Base-by-base conservation (phyloP, 441 rosid genomes). In the Erysimum cheiri region DNA sequence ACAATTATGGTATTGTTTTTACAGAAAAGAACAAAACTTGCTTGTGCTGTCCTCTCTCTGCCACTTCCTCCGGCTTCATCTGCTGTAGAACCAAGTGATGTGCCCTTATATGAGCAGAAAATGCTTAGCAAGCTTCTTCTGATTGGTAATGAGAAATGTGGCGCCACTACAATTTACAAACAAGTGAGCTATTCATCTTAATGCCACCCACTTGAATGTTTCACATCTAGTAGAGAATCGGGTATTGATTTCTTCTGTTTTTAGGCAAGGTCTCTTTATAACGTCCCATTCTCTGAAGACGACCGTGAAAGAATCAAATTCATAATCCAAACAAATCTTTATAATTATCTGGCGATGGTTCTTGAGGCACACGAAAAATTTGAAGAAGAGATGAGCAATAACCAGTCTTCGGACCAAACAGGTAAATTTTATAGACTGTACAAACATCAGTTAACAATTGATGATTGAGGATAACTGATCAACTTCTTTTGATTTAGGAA, bases 141-240 rank as follows among this genome's bases (percentile, higher is more conserved):
- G 60, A 78, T 86, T 39, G 91, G 93, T 67, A 80, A 77, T 43
- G 77, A 82, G 44, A 85, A 85, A 64, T 83, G 88, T 33, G 93
- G 93, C 73, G 85, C 88, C 4, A 85, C 88, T 60, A 85, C 93
- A 13, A 70, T 88, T 58, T 86, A 85, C 74, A 88, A 86, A 80
- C 91, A 88, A 85, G 91, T 83, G 54, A 72, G 77, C 31, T 39
- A 55, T 48, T 72, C 36, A 48, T 69, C 39, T 58, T 59, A 52
- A 35, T 46, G 41, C 61, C 35, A 40, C 56, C 7, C 68, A 32
- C 41, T 63, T 11, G 14, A 48, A 39, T 48, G 28, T 22, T 39
- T 64, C 35, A 55, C 26, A 35, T 48, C 12, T 49, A 64, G 55
- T 53, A 5, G 15, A 15, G 15, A 33, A 52, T 17, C 19, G n/a